Percentiles rank a stretch among this genome's conserved stretches.
phyloP scores from a whole-genome alignment of 495 filamentous ascomycete genomes.

The Xylaria curta region DNA sequence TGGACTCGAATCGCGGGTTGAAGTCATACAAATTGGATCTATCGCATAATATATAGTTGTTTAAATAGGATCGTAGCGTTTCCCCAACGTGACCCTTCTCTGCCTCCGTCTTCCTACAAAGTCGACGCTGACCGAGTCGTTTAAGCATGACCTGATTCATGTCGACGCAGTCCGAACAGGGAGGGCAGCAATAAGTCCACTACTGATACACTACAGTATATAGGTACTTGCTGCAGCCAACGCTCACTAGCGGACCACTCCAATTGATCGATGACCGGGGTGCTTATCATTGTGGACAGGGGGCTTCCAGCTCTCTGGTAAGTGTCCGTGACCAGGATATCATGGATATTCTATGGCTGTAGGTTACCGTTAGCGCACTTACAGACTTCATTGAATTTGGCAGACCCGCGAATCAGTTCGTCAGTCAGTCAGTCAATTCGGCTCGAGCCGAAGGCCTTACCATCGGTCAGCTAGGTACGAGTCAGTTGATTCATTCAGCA shows the following conservation, averaged over 20 bases:
- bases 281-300: neutral
- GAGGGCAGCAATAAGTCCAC: neutral
- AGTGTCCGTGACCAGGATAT: neutral
- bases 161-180: slow-evolving; percentile 8
- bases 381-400: too few species aligned
- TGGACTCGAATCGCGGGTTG: neutral
- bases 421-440: neutral
- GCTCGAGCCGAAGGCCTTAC: neutral
- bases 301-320: slow-evolving; percentile 9
- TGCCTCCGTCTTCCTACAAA: neutral
- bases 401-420: neutral
- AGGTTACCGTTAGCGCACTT: neutral
- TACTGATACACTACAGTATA: neutral
- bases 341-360: neutral
- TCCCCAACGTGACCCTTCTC: neutral
- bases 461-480: slow-evolving; percentile 1
- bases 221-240: neutral
- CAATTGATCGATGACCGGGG: neutral
- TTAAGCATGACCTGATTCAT: slow-evolving; percentile 4
- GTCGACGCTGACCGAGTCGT: slow-evolving; percentile 13
- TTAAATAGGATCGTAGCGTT: neutral
- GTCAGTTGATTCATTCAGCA: slow-evolving; percentile 11
- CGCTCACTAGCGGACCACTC: neutral
- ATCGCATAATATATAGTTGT: neutral
- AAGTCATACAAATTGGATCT: neutral